Conservation (phyloP, 257 asterid species). For the Primulina huaijiensis region DNA sequence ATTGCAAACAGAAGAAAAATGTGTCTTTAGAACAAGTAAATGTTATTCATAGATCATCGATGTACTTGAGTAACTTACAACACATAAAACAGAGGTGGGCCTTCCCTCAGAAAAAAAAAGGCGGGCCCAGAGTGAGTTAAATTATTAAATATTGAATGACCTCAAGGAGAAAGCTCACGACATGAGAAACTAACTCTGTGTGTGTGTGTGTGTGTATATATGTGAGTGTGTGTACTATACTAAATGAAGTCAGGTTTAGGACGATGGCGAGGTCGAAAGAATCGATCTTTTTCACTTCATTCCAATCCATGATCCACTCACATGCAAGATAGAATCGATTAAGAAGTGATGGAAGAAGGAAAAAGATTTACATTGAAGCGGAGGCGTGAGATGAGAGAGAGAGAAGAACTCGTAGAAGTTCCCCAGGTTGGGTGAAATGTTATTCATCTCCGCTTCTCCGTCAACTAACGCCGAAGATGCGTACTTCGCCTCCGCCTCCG, state of each 20-base stretch:
- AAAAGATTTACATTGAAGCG: constrained; percentile 66
- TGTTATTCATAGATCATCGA: not conserved
- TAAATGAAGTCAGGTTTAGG: no score
- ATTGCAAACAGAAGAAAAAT: not conserved
- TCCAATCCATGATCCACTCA: not conserved
- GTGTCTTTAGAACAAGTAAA: not conserved
- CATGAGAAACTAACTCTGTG: no score
- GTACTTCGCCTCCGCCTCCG: constrained; percentile 32
- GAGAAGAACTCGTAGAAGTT: constrained; percentile 96
- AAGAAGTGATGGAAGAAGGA: constrained; percentile 15
- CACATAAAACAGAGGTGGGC: not conserved
- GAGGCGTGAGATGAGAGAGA: constrained; percentile 95
- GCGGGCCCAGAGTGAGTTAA: not conserved
- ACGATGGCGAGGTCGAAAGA: no score
- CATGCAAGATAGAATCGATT: not conserved
- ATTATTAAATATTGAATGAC: not conserved
- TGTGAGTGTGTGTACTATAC: no score
- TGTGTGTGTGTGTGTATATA: no score
- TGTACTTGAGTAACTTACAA: not conserved
- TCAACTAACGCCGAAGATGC: constrained; percentile 41
- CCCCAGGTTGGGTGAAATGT: constrained; percentile 78
- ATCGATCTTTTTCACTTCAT: not conserved
- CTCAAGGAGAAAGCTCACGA: not conserved
- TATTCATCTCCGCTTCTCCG: constrained; percentile 79
- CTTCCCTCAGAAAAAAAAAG: no score